Evolutionary conservation across 2,329 filamentous ascomycete genomes (phyloP), one percentile per base, ranked within the genome.

Genomic region (Colletotrichum aenigma): DNA sequence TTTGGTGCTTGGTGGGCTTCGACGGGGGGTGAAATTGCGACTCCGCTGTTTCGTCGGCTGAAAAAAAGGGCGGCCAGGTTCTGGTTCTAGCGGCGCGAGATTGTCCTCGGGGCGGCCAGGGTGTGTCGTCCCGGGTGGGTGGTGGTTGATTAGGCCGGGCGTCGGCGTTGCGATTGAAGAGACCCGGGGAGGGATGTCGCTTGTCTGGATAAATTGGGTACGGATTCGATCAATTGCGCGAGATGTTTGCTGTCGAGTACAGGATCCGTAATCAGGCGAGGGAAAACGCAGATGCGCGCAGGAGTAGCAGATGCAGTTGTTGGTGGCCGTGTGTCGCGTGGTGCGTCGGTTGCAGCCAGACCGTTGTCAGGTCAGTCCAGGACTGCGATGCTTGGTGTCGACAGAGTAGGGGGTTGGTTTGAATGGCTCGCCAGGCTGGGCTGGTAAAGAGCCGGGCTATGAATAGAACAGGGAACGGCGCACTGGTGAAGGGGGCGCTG

Each of bases 1-100:
- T 21, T 61, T 30, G 24, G 34, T 43, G 66, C 28, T 61, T 61
- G 58, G 28, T 61, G 58, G 58, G 30, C 58, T 28, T 56, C 34
- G 71, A 66, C 65, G 65, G 71, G 74, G 74, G 65, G 52, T 66
- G 65, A 75, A 75, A 76, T 76, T 76, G 71, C 74, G 74, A 76
- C 74, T 75, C 71, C 71, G 73, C 73, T 75, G 70, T 76, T 74
- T 70, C 74, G 65, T 70, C 74, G 74, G 70, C 70, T 76, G 70
- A 66, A 61, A 32, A 70, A 66, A 60, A 48, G 74, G 71, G 65
- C 60, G 60, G 52, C 38, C 52, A 38, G 65, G 62, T 48, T 68
- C 68, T 55, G 70, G 56, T 64, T 75, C 64, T 68, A 73, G 73
- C 70, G 62, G 69, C 67, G 71, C 36, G 72, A 75, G 62, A 72